These are phyloP conservation scores for Tuber magnatum DNA, from an alignment of 495 filamentous ascomycete genomes.

Conservation along the genomic window DNA sequence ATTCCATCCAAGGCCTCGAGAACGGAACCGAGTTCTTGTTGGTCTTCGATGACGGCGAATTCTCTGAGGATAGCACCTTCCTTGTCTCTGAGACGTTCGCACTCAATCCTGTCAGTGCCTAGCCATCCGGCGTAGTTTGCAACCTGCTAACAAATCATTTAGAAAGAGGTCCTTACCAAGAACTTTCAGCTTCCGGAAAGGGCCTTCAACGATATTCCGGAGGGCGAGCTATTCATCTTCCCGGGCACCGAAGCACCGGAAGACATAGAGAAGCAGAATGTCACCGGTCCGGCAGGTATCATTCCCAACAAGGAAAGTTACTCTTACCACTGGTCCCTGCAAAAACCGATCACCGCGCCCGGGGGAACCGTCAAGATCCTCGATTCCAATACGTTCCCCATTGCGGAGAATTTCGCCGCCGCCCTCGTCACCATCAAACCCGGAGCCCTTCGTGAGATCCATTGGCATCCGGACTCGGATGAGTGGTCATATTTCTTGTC, in stretches of 20 bases:
- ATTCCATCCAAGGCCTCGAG: slow-evolving; percentile 60
- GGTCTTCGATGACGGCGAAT: slow-evolving; percentile 62
- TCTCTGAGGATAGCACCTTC: slow-evolving; percentile 64
- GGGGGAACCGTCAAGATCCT: slow-evolving; percentile 64
- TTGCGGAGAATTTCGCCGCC: slow-evolving; percentile 54
- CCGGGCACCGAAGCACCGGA: slow-evolving; percentile 55
- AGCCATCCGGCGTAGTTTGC: slow-evolving; percentile 1
- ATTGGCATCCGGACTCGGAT: slow-evolving; percentile 70
- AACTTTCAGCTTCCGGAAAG: slow-evolving; percentile 52
- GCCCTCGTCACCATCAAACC: slow-evolving; percentile 61
- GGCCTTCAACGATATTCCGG: slow-evolving; percentile 54
- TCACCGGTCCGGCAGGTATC: slow-evolving; percentile 53
- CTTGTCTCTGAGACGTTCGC: slow-evolving; percentile 59
- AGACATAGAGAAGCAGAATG: slow-evolving; percentile 57
- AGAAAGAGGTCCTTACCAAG: slow-evolving; percentile 57
- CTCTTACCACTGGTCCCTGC: slow-evolving; percentile 61
- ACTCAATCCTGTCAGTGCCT: slow-evolving; percentile 47
- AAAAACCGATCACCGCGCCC: slow-evolving; percentile 52
- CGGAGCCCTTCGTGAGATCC: slow-evolving; percentile 68
- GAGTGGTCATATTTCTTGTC: slow-evolving; percentile 73
- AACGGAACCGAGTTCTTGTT: slow-evolving; percentile 62
- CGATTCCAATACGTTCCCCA: slow-evolving; percentile 58
- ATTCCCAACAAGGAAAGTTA: slow-evolving; percentile 51
- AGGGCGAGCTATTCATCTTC: slow-evolving; percentile 62
- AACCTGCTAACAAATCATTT: slow-evolving; percentile 8